Evolutionary conservation across 768 basidiomycete genomes (phyloP), one percentile per base, ranked within the genome.

Genomic region (Candolleomyces eurysporus): DNA sequence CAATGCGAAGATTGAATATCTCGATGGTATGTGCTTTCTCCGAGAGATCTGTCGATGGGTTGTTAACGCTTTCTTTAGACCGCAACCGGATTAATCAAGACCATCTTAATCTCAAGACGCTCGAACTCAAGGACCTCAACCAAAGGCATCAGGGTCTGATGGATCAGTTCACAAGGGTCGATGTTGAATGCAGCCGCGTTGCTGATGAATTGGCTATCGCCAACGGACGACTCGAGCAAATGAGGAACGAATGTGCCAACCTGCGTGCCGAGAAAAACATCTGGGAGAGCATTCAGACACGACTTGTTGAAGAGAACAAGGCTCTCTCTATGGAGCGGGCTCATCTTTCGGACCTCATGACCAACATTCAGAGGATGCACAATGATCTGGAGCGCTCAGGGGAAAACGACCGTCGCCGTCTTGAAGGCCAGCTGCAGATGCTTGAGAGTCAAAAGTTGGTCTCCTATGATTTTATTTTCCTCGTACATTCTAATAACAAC

Each of bases 251-350:
- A 67, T 84, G 81, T 64, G 90, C 92, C 2, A 96, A 92, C 71
- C 82, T 97, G 17, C 86, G 90, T 48, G 95, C 94, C 0, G 96
- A 98, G 82, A 96, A 94, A 79, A 89, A 86, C 68, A 91, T 96
- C 40, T 94, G 91, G 90, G 92, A 93, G 94, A 85, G 84, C 63
- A 83, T 91, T 36, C 93, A 97, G 80, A 68, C 68, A 49, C 88
- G 96, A 30, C 80, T 98, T 14, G 83, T 89, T 3, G 89, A 94
- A 52, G 94, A 98, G 73, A 95, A 97, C 75, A 86, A 87, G 71
- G 82, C 80, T 0, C 78, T 97, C 4, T 78, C 89, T 14, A 78
- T 88, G 67, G 96, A 97, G 68, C 86, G 94, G 10, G 88, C 93
- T 0, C 89, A 91, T 62, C 79, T 97, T 3, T 86, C 92, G 2